Evolutionary conservation across 805 yeast genomes (phyloP), one percentile per base, ranked within the genome.

Genomic region (Schwanniomyces occidentalis): DNA sequence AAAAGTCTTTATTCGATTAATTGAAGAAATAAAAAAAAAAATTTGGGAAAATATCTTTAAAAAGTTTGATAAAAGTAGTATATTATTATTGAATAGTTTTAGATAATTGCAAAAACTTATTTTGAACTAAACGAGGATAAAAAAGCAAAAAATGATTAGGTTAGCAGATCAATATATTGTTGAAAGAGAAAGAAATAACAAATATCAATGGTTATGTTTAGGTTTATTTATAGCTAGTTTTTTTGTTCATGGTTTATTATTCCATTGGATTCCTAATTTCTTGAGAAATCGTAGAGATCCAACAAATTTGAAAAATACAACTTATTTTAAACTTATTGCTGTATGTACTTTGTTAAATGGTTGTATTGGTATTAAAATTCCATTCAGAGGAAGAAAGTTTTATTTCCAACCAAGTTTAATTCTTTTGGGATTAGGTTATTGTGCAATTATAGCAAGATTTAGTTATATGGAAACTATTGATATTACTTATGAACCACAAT

Each of bases 351-450:
- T 41, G 0, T 38, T 60, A 29, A 69, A 58, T 29, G 42, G 48
- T 13, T 55, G 62, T 6, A 44, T 49, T 32, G 30, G 45, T 3
- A 15, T 61, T n/a, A 53, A 35, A 2, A 16, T 59, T 6, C 59
- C 56, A 1, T 48, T 35, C 20, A 35, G 37, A 5, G 39, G 46
- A 3, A 36, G 41, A n/a, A 30, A 23, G 12, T 36, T 51, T 24
- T 68, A 63, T 37, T 45, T 63, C 34, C 74, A 70, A 45, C 78
- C 78, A 3, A 63, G 73, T 41, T 34, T 71, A 18, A 20, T 61
- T 6, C 8, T 69, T 1, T 38, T 69, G 8, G 49, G 45, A 14
- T 24, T 48, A 2, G 36, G 43, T 4, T 71, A 58, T 37, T 14
- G 60, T 7, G 61, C 52, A 1, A 36, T 71, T 18, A 52, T 54